These are phyloP conservation scores for Cnidoscolus chayamansa DNA, from an alignment of 441 rosid genomes.

Conservation along the genomic window DNA sequence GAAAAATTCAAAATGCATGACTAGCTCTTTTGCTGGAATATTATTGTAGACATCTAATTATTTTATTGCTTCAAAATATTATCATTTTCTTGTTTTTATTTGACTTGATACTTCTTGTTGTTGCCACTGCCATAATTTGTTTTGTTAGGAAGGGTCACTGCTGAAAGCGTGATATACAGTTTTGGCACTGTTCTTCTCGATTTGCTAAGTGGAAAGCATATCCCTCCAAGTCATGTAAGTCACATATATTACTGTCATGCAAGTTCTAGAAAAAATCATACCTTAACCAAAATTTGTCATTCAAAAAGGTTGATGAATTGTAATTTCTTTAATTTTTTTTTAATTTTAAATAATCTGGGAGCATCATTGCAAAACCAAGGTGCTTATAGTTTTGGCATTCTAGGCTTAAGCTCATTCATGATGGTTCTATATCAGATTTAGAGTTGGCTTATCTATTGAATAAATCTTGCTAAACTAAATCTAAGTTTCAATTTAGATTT, in stretches of 20 bases:
- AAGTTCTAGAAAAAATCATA: neutral
- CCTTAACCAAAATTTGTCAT: neutral
- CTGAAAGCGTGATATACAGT: conserved; percentile 88
- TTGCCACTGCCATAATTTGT: neutral
- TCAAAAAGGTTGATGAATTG: conserved; percentile 4
- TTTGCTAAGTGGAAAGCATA: conserved; percentile 87
- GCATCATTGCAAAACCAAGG: neutral
- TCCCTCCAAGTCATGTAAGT: conserved; percentile 91
- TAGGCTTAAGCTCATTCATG: neutral
- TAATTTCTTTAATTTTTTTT: neutral
- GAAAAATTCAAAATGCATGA: neutral
- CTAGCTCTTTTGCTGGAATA: neutral
- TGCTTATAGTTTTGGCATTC: neutral
- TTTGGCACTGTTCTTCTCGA: conserved; percentile 82
- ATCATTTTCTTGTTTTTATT: neutral
- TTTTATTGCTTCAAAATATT: neutral
- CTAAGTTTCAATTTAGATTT: neutral
- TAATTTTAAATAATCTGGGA: neutral
- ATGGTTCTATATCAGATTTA: neutral
- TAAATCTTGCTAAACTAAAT: neutral
- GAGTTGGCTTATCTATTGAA: neutral
- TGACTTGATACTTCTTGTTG: neutral
- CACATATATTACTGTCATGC: neutral
- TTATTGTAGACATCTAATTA: neutral
- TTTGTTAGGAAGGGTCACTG: conserved; percentile 65